These are phyloP conservation scores for Purshia tridentata DNA, from an alignment of 306 rosid species.

Conservation along the genomic window DNA sequence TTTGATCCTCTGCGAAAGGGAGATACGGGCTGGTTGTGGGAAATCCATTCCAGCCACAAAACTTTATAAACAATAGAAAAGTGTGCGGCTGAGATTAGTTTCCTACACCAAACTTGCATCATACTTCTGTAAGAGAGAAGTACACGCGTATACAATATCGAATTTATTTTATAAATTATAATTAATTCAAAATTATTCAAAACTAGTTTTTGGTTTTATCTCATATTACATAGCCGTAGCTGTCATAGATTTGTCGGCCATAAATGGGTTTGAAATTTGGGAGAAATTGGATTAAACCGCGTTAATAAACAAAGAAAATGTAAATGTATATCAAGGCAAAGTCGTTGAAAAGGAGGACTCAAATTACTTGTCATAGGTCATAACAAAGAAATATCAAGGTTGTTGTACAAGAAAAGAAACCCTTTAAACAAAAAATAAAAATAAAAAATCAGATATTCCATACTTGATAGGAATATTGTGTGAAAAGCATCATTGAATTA, in stretches of 20 bases:
- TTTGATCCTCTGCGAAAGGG: too few species aligned
- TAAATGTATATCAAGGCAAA: conserved; percentile 19
- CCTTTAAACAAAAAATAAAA: background rate
- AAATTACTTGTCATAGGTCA: conserved; percentile 21
- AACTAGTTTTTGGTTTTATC: conserved; percentile 17
- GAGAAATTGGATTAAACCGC: conserved; percentile 41
- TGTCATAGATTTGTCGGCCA: conserved; percentile 40
- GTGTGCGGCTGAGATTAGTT: too few species aligned
- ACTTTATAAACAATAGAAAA: too few species aligned
- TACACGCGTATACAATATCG: too few species aligned
- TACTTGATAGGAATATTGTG: conserved; percentile 21
- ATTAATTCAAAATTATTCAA: background rate
- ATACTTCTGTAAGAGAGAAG: too few species aligned
- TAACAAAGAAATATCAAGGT: conserved; percentile 1
- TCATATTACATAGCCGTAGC: conserved; percentile 1
- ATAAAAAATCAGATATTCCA: background rate
- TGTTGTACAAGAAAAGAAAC: background rate
- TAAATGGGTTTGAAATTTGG: conserved; percentile 36
- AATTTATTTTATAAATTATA: background rate
- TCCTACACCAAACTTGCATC: too few species aligned
- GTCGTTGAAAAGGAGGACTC: conserved; percentile 21
- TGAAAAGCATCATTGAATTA: conserved; percentile 48
- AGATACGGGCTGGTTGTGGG: too few species aligned
- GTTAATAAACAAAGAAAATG: conserved; percentile 27
- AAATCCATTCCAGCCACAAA: too few species aligned